A percentile compares a stretch with the other conserved stretches of the same genome.
Evolutionary conservation across 2,329 filamentous ascomycete species (phyloP).

Genomic region (Paecilomyces sp.): DNA sequence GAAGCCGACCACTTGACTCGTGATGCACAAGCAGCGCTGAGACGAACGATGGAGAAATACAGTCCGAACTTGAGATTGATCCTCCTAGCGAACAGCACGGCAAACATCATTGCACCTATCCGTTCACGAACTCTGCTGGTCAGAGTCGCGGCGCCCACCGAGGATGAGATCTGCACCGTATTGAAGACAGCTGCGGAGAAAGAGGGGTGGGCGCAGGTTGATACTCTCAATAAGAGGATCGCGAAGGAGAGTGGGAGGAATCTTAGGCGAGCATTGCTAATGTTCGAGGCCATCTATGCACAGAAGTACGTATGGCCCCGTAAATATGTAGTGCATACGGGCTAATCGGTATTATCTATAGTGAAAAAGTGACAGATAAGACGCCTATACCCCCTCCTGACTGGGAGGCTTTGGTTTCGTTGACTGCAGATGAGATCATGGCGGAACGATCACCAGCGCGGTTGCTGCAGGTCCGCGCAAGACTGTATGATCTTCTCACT

Average conservation of each 20-base stretch:
- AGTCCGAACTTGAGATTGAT: slow-evolving; percentile 90
- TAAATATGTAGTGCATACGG: background rate
- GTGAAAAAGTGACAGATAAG: slow-evolving; percentile 80
- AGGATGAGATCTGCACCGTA: slow-evolving; percentile 74
- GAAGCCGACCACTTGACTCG: slow-evolving; percentile 91
- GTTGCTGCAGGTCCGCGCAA: slow-evolving; percentile 80
- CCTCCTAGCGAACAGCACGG: slow-evolving; percentile 87
- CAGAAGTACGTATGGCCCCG: slow-evolving; percentile 64
- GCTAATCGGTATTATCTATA: slow-evolving; percentile 27
- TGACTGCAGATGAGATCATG: slow-evolving; percentile 89
- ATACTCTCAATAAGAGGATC: slow-evolving; percentile 73
- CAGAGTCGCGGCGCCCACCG: slow-evolving; percentile 80
- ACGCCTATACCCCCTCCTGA: slow-evolving; percentile 91
- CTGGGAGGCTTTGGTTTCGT: slow-evolving; percentile 85
- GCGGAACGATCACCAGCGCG: slow-evolving; percentile 85
- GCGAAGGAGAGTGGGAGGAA: slow-evolving; percentile 88
- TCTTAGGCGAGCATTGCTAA: slow-evolving; percentile 78
- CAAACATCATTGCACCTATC: slow-evolving; percentile 98
- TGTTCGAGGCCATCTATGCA: slow-evolving; percentile 95
- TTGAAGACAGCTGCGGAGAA: slow-evolving; percentile 64
- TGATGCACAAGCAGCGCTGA: slow-evolving; percentile 89
- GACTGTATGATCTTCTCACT: slow-evolving; percentile 93
- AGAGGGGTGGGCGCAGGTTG: slow-evolving; percentile 74
- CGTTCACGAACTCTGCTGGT: slow-evolving; percentile 85
- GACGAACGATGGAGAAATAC: slow-evolving; percentile 99